Base-by-base conservation (phyloP, 495 filamentous ascomycete species). In the Tuber indicum region DNA sequence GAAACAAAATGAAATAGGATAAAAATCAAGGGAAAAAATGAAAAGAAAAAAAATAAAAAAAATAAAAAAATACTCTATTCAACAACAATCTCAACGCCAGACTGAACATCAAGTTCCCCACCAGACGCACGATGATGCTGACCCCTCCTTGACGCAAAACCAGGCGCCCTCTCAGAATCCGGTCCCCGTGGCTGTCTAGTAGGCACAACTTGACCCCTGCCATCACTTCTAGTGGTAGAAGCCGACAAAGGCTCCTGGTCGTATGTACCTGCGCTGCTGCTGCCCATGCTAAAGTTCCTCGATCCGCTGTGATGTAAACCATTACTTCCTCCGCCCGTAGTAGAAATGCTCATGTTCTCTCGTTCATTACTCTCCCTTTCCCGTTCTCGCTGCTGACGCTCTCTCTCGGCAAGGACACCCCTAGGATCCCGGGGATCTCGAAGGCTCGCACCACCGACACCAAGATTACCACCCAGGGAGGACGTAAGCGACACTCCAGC, bases 401-500 rank as follows among this genome's bases (percentile, higher is more conserved):
- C 82, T 75, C 78, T 77, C 47, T 83, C 82, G 74, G 80, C 45
- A 71, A 83, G 79, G 23, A 83, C 76, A 78, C 82, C 79, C 73
- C 78, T 76, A 79, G 78, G 81, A 76, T 81, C 84, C 79, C 78
- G 76, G 71, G 77, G 84, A 72, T 88, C 87, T 75, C 89, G 89
- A 83, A 91, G 89, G 74, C 86, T 89, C 70, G 86, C 87, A 71
- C 89, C 89, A 70, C 90, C 89, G 71, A 76, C 75, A 70, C 81
- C 81, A 79, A 83, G 76, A 81, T 81, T 82, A 80, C 82, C 82
- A 76, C 79, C 77, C 75, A 83, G 74, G 77, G 82, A 79, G 80
- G 76, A 77, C 75, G 79, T 80, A 74, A 93, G 85, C 72, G 87
- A 90, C 84, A 93, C 85, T 76, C 87, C 86, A 81, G 88, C 86